Evolutionary conservation across 2,329 filamentous ascomycete genomes (phyloP).

Genomic region (Orbilia oligospora): DNA sequence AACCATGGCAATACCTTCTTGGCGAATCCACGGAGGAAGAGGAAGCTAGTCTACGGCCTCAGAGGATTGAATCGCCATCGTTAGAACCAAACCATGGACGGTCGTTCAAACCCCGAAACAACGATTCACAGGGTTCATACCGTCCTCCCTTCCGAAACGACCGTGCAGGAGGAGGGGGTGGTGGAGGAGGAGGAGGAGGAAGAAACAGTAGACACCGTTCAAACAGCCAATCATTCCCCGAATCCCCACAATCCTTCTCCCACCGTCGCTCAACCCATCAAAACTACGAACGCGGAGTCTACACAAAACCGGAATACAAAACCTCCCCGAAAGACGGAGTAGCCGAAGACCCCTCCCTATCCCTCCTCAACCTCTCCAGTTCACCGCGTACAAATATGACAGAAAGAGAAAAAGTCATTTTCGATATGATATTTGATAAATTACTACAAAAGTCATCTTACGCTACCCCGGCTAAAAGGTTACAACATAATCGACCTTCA

Average conservation of each 20-base stretch:
- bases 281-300: neutral
- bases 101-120: neutral
- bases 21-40: constrained; percentile 29
- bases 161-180: neutral
- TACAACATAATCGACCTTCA: constrained; percentile 35
- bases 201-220: no score
- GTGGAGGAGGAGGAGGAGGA: no score
- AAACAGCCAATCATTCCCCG: neutral
- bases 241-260: constrained; percentile 6
- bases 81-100: neutral
- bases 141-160: neutral
- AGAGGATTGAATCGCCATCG: neutral
- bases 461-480: constrained; percentile 7
- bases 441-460: constrained; percentile 17
- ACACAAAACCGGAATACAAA: neutral
- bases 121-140: neutral
- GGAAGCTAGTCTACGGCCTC: neutral
- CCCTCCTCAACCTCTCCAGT: neutral
- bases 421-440: constrained; percentile 54
- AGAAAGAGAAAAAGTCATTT: constrained; percentile 50
- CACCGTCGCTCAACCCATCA: neutral
- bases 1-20: constrained; percentile 17
- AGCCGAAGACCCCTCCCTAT: constrained; percentile 19
- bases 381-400: constrained; percentile 37
- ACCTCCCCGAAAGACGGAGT: constrained; percentile 8